A percentile compares a stretch with the other conserved stretches of the same genome.
These are phyloP conservation scores for Epicoccum nigrum DNA, from an alignment of 2,329 filamentous ascomycete genomes.

Conservation along the genomic window DNA sequence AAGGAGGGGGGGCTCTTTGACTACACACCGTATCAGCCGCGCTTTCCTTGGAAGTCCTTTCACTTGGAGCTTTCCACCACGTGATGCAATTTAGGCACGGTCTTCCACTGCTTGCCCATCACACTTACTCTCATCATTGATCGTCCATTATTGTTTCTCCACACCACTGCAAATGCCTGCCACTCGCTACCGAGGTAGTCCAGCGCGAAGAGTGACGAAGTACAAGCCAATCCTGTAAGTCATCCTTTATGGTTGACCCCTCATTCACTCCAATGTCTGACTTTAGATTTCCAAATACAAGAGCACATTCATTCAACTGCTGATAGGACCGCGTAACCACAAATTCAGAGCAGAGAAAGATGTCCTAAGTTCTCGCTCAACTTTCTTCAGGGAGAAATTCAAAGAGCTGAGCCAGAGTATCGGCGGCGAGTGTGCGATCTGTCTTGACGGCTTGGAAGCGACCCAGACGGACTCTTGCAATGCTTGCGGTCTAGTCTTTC, in stretches of 20 bases:
- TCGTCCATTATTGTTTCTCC: no score
- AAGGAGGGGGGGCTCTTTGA: no score
- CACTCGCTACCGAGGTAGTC: background rate
- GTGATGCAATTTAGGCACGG: no score
- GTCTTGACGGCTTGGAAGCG: background rate
- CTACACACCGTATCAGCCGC: no score
- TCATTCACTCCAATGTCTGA: background rate
- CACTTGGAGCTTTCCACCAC: no score
- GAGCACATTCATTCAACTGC: background rate
- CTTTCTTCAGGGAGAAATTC: background rate
- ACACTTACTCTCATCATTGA: no score
- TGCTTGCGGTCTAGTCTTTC: conserved; percentile 1
- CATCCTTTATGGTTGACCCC: background rate
- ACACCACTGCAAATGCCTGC: no score
- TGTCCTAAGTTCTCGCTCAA: background rate
- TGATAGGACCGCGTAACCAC: conserved; percentile 2
- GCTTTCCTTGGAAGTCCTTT: no score
- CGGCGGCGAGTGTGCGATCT: background rate
- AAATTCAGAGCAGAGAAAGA: conserved; percentile 3
- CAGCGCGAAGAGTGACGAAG: background rate
- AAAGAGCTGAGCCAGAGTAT: background rate
- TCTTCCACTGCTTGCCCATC: no score
- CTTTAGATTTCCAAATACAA: background rate
- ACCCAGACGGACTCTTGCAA: background rate
- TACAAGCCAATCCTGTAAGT: background rate